Evolutionary conservation across 2,329 filamentous ascomycete species (phyloP), one percentile per base, ranked within the genome.

Genomic region (Trichoderma afroharzianum): DNA sequence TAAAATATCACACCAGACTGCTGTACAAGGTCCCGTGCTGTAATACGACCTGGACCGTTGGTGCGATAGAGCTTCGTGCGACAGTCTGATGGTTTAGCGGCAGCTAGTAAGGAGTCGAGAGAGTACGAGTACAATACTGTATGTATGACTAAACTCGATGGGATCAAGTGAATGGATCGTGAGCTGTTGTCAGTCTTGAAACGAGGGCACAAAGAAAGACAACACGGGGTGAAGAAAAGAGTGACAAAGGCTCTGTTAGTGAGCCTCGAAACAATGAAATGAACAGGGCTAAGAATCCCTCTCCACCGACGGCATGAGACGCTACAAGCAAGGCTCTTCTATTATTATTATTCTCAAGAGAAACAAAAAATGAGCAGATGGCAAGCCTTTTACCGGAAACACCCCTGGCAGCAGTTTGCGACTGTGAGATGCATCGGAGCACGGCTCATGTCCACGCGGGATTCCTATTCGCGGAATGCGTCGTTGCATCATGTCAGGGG

Each of bases 401-500:
- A 33, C 69, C 62, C 69, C 39, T 59, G 53, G 15, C 36, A 30
- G 28, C 55, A n/a, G 15, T 50, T 50, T 53, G 66, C 43, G 66
- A 67, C 50, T 62, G 64, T 21, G 55, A 68, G 39, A 58, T 72
- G 64, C 70, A 63, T 63, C 58, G 66, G 43, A 36, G 55, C 58
- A 67, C 53, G 63, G 36, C 26, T 59, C 55, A 47, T 32, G 39
- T 55, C 64, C 28, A 47, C 63, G 39, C 43, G 28, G 39, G 28
- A 15, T 69, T 69, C 57, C 57, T 69, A 69, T 71, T 69, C 57
- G 64, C 50, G 32, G 62, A 55, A 57, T 33, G 58, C 50, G 21
- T 59, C 32, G 32, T 47, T 36, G 30, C 28, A 68, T 69, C 63
- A 69, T 68, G 64, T 47, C 64, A 72, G 70, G 70, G 70, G 70